Percentiles rank a stretch among this genome's conserved stretches.
Evolutionary conservation across 225 moss, liverwort and hornwort species (phyloP).

Genomic region (Polytrichum commune): DNA sequence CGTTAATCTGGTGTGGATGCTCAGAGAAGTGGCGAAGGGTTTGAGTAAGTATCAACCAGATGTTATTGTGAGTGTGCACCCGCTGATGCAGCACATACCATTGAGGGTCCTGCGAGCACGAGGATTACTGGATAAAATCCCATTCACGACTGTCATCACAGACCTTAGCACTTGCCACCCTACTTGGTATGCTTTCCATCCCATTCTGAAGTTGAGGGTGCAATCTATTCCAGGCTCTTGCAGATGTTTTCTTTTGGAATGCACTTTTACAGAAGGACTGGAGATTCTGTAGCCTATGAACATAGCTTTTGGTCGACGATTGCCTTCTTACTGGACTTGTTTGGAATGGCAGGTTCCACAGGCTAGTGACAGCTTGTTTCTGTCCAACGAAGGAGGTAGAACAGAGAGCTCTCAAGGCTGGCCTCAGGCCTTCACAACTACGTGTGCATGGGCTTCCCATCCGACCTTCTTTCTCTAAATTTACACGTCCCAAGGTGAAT

Average conservation of each 20-base stretch:
- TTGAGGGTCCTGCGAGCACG: constrained; percentile 84
- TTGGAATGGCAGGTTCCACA: constrained; percentile 73
- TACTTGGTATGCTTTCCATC: constrained; percentile 58
- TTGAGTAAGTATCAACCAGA: constrained; percentile 88
- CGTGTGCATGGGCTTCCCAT: constrained; percentile 92
- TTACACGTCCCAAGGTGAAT: constrained; percentile 75
- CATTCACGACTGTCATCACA: constrained; percentile 96
- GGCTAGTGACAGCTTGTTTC: constrained; percentile 83
- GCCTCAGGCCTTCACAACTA: constrained; percentile 76
- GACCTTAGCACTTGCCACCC: constrained; percentile 97
- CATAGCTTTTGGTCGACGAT: too few species aligned
- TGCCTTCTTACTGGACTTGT: neutral
- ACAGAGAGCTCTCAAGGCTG: constrained; percentile 82
- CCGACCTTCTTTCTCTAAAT: constrained; percentile 70
- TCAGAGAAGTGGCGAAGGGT: constrained; percentile 93
- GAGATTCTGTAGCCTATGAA: neutral
- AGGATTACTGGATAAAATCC: constrained; percentile 89
- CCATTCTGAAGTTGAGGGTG: neutral
- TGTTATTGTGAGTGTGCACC: constrained; percentile 97
- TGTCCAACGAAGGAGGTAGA: constrained; percentile 94
- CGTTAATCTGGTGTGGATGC: constrained; percentile 8
- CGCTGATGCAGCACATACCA: constrained; percentile 99
- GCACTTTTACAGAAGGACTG: neutral
- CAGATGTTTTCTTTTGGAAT: constrained; percentile 2
- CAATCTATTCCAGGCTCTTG: too few species aligned